Conservation (phyloP, 257 asterid genomes). For the Dorcoceras hygrometricum region DNA sequence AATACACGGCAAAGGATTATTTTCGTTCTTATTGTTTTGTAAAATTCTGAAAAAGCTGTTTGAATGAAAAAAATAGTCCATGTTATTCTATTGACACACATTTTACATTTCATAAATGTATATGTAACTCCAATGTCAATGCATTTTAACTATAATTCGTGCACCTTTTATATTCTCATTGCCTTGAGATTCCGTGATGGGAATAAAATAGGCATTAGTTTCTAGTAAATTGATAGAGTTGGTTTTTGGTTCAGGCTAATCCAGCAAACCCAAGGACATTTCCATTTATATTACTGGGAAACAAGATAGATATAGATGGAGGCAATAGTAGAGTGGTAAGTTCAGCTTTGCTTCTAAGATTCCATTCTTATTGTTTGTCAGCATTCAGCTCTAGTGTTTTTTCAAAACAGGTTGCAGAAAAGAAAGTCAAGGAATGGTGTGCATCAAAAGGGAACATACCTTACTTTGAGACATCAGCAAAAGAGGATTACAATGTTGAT, state of each 20-base stretch:
- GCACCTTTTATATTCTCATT: background rate
- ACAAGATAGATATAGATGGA: conserved; percentile 96
- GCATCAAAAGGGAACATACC: conserved; percentile 94
- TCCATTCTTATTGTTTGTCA: background rate
- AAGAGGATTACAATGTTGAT: conserved; percentile 93
- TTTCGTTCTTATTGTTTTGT: too few species aligned
- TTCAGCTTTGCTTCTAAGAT: conserved; percentile 13
- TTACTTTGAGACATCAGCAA: conserved; percentile 97
- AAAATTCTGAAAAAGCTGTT: too few species aligned
- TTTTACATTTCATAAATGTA: too few species aligned
- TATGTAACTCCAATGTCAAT: too few species aligned
- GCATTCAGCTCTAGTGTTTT: conserved; percentile 14
- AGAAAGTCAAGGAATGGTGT: conserved; percentile 96
- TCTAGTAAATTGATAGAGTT: conserved; percentile 25
- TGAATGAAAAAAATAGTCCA: too few species aligned
- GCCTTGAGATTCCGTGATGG: background rate
- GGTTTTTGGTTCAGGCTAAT: conserved; percentile 69
- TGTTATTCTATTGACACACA: too few species aligned
- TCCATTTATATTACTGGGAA: conserved; percentile 94
- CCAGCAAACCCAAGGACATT: conserved; percentile 82
- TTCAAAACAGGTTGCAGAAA: conserved; percentile 76
- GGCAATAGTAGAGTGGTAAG: conserved; percentile 99
- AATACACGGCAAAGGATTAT: too few species aligned
- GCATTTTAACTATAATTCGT: background rate
- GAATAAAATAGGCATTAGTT: background rate